These are phyloP conservation scores for Penicillium glabrum DNA, from an alignment of 2,329 filamentous ascomycete genomes.

Conservation along the genomic window DNA sequence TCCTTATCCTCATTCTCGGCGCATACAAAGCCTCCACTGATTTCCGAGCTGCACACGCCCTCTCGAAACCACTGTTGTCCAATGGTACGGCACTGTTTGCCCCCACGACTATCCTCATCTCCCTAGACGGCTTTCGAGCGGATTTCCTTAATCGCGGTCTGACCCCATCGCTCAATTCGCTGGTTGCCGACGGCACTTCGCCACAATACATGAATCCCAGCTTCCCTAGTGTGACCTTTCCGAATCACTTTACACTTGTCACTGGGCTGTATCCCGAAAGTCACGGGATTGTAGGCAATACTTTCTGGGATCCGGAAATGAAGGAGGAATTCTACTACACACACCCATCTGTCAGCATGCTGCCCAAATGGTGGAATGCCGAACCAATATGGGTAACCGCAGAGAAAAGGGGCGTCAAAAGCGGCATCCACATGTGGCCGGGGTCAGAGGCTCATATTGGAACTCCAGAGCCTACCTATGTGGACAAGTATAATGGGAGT, in stretches of 20 bases:
- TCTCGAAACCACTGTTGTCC: constrained; percentile 42
- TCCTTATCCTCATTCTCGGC: constrained; percentile 55
- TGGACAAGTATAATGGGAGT: constrained; percentile 81
- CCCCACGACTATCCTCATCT: constrained; percentile 90
- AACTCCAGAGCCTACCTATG: constrained; percentile 70
- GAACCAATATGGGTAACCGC: constrained; percentile 94
- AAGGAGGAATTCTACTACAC: constrained; percentile 86
- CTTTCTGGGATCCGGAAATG: constrained; percentile 82
- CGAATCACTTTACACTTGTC: constrained; percentile 90
- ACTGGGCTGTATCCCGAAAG: constrained; percentile 91
- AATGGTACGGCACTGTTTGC: constrained; percentile 90
- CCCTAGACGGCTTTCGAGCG: constrained; percentile 91
- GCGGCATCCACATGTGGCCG: constrained; percentile 97
- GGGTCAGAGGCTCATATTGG: constrained; percentile 86
- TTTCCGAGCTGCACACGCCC: constrained; percentile 29
- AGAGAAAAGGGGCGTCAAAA: constrained; percentile 73
- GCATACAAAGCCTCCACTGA: constrained; percentile 56
- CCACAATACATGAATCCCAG: constrained; percentile 91
- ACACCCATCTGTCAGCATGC: constrained; percentile 70
- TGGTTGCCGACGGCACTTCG: constrained; percentile 81
- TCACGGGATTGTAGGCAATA: constrained; percentile 91
- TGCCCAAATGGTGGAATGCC: constrained; percentile 90
- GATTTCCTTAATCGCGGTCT: constrained; percentile 84
- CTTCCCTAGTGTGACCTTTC: constrained; percentile 95
- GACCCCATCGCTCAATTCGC: constrained; percentile 76